Conservation (phyloP, 2,329 filamentous ascomycete genomes). For the Scedosporium dehoogii region DNA sequence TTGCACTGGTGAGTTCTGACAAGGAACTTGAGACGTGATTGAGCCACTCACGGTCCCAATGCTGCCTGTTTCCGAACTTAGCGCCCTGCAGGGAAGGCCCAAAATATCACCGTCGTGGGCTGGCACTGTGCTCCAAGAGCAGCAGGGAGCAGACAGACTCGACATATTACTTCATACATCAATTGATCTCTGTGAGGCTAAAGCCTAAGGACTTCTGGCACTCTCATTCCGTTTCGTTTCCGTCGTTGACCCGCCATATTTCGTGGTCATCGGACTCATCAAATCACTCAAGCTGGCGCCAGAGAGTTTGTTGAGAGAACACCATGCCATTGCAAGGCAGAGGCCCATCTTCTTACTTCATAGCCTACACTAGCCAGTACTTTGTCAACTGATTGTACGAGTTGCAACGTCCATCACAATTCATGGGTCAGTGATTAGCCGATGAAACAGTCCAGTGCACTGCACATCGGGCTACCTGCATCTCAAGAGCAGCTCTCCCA, state of each 20-base stretch:
- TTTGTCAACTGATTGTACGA: neutral
- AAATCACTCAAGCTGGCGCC: no score
- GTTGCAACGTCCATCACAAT: neutral
- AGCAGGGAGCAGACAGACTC: neutral
- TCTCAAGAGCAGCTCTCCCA: neutral
- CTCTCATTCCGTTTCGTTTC: no score
- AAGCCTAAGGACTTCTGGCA: no score
- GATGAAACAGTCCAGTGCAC: slow-evolving; percentile 1
- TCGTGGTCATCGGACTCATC: no score
- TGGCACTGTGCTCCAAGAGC: neutral
- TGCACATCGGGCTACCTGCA: slow-evolving; percentile 2
- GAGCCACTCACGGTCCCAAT: neutral
- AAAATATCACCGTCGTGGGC: neutral
- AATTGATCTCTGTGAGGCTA: no score
- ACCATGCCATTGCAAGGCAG: neutral
- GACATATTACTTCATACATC: no score
- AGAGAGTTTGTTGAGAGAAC: no score
- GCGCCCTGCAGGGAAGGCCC: neutral
- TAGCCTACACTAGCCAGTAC: neutral
- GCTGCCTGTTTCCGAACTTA: neutral
- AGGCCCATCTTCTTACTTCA: neutral
- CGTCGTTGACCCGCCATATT: no score
- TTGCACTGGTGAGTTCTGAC: neutral
- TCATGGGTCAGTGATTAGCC: neutral
- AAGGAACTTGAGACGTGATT: neutral